Evolutionary conservation across 768 basidiomycete genomes (phyloP), one percentile per base, ranked within the genome.

Genomic region (Albatrellus ellisii): DNA sequence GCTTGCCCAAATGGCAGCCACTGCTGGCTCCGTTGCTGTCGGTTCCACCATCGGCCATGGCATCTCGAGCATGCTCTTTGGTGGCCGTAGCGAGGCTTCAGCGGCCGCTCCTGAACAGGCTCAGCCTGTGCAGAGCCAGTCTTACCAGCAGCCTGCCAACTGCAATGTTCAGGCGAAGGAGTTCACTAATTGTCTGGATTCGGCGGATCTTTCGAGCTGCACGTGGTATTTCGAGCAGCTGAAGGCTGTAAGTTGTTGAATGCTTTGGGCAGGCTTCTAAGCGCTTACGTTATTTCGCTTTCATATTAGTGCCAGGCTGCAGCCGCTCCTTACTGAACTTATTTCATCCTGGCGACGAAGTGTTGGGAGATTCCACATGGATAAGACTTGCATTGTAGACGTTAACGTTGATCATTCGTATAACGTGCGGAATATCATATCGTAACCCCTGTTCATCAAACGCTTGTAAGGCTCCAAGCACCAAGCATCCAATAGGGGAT

Each of bases 1-100:
- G 70, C 42, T 90, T 14, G 69, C 75, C 0, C 81, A 85, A 54
- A 89, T 90, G 84, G 87, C 87, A 41, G 82, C 85, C 4, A 88
- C 89, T 5, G 89, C 88, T 21, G 89, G 88, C 47, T 85, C 84
- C 44, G 88, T 92, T 38, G 90, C 88, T 4, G 66, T 87, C 37
- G 90, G 89, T 20, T 89, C 85, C 6, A 79, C 78, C 43, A 74
- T 94, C 48, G 89, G 88, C 34, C 89, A 94, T 56, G 89, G 89
- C n/a, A 56, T 94, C 49, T 88, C 85, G 31, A 72, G 60, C 59
- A 88, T 91, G 86, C 74, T 92, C 46, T 94, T 91, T 52, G 90
- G 89, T 36, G 77, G 84, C 44, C 59, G 59, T 27, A 62, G 65
- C 0, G 60, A 68, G 27, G 52, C 72, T 6, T 63, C 65, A 65